Percentiles rank a stretch among this genome's conserved stretches.
Conservation (phyloP, 345 rosid genomes). For the Hypericum androsaemum region DNA sequence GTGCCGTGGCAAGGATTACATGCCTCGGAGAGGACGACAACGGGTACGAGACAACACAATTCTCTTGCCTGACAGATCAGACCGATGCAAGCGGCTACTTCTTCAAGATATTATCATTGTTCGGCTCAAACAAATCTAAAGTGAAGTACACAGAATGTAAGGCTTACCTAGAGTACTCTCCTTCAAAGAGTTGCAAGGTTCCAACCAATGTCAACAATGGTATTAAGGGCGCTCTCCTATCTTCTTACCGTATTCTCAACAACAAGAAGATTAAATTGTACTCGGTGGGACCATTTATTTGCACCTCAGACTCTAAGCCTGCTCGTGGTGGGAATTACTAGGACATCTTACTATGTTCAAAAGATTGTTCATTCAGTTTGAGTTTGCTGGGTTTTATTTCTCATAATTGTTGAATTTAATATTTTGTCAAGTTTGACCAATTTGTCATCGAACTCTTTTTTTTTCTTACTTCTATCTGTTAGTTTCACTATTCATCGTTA, state of each 20-base stretch:
- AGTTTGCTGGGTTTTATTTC: no score
- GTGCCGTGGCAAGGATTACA: background rate
- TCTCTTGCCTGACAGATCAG: slow-evolving; percentile 32
- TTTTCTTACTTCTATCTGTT: no score
- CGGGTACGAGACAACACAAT: background rate
- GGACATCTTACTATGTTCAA: no score
- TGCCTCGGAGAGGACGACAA: background rate
- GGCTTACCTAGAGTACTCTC: slow-evolving; percentile 48
- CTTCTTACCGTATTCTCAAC: slow-evolving; percentile 20
- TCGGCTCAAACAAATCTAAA: slow-evolving; percentile 27
- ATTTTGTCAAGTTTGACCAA: no score
- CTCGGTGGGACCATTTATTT: slow-evolving; percentile 28
- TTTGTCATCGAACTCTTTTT: no score
- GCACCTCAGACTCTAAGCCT: slow-evolving; percentile 12
- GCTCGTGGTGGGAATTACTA: slow-evolving; percentile 14
- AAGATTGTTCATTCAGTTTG: no score
- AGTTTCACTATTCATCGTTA: no score
- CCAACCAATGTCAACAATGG: slow-evolving; percentile 50
- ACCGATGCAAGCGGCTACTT: slow-evolving; percentile 51
- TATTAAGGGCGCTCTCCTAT: slow-evolving; percentile 42
- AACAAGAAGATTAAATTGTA: slow-evolving; percentile 25
- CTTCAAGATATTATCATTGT: slow-evolving; percentile 40
- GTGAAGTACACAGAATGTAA: slow-evolving; percentile 41
- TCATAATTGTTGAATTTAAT: no score
- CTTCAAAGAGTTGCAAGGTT: slow-evolving; percentile 30